A percentile compares a stretch with the other conserved stretches of the same genome.
Evolutionary conservation across 2,329 filamentous ascomycete species (phyloP).

Genomic region (Coniochaeta hoffmannii): DNA sequence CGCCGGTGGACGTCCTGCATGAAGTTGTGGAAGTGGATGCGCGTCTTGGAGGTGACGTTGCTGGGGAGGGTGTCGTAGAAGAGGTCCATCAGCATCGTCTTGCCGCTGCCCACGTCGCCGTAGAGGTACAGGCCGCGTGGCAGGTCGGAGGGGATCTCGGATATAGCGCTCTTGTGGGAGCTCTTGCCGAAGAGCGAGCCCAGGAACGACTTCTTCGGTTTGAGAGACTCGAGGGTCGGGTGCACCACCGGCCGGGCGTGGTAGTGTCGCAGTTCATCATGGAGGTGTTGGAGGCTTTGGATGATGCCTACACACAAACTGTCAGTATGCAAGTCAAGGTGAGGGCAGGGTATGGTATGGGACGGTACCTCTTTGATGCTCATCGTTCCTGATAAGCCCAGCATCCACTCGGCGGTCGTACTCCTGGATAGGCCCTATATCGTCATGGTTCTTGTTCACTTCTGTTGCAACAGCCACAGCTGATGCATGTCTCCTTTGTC

Average conservation of each 20-base stretch:
- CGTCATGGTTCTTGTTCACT: constrained; percentile 22
- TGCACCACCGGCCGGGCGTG: constrained; percentile 65
- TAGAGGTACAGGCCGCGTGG: constrained; percentile 91
- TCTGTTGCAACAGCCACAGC: constrained; percentile 12
- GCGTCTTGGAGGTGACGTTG: constrained; percentile 73
- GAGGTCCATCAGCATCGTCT: constrained; percentile 99
- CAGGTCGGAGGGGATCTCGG: constrained; percentile 60
- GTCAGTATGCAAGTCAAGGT: constrained; percentile 3
- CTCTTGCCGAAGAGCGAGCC: constrained; percentile 54
- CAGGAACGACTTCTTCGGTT: constrained; percentile 49
- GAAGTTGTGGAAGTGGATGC: constrained; percentile 99
- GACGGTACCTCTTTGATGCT: constrained; percentile 89
- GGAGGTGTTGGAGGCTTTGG: constrained; percentile 78
- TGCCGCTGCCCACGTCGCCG: constrained; percentile 93
- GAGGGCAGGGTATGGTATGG: no score
- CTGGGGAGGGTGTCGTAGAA: constrained; percentile 88
- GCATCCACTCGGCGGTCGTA: constrained; percentile 75
- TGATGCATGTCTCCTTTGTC: constrained; percentile 10
- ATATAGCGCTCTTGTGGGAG: constrained; percentile 29
- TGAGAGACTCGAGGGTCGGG: constrained; percentile 65
- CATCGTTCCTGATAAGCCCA: constrained; percentile 74
- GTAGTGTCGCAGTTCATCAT: constrained; percentile 74
- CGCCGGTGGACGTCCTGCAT: constrained; percentile 97
- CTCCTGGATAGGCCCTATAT: constrained; percentile 70
- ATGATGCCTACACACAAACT: constrained; percentile 60